phyloP scores from a whole-genome alignment of 1,284 basidiomycete genomes.

The Boletellus dicymbophilus region DNA sequence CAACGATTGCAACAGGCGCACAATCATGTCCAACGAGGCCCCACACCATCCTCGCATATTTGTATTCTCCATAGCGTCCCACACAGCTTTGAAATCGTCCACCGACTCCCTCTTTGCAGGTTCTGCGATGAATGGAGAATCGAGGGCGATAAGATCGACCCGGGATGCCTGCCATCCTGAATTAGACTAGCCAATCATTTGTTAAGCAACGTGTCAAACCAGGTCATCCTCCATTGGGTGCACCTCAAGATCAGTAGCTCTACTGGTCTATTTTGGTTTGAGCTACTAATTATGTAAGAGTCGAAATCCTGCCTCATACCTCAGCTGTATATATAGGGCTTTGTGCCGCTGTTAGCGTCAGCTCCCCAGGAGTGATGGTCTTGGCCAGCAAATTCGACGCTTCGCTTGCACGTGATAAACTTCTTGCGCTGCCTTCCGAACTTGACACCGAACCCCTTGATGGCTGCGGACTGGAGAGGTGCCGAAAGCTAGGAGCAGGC shows the following conservation, averaged over 20 bases:
- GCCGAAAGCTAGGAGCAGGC: constrained; percentile 45
- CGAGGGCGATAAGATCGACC: constrained; percentile 66
- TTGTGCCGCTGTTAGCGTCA: constrained; percentile 47
- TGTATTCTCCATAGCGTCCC: constrained; percentile 50
- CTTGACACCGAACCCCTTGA: constrained; percentile 29
- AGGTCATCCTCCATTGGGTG: constrained; percentile 16
- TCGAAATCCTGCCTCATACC: constrained; percentile 19
- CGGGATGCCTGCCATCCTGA: constrained; percentile 37
- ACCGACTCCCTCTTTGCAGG: constrained; percentile 24
- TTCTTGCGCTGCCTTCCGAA: constrained; percentile 18
- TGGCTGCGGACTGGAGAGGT: constrained; percentile 26
- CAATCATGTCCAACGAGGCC: constrained; percentile 49
- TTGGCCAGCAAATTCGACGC: constrained; percentile 33
- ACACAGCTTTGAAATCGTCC: constrained; percentile 54
- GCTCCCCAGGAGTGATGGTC: constrained; percentile 57
- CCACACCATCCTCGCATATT: constrained; percentile 68
- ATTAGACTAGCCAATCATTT: constrained; percentile 13
- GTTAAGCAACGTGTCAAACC: constrained; percentile 16
- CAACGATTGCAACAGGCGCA: constrained; percentile 52
- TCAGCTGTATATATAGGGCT: constrained; percentile 17
- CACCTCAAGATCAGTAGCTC: neutral
- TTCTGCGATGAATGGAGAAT: constrained; percentile 64
- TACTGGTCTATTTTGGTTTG: constrained; percentile 13
- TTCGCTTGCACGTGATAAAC: constrained; percentile 26
- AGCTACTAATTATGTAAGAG: neutral